phyloP scores from a whole-genome alignment of 257 asterid species.

The Sherardia arvensis region DNA sequence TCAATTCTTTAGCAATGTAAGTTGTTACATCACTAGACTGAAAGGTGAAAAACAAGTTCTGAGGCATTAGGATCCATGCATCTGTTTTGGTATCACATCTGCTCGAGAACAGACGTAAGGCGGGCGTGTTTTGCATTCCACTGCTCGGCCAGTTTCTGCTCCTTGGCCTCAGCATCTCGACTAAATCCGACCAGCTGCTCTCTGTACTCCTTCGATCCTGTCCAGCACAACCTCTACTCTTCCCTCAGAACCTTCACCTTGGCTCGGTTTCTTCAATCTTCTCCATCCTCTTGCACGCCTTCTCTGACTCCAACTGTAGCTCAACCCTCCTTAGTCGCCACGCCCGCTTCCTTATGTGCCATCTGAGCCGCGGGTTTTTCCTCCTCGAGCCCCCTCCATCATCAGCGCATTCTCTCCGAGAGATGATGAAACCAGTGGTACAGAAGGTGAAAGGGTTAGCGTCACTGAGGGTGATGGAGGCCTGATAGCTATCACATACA shows the following conservation, averaged over 20 bases:
- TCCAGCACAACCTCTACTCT: slow-evolving; percentile 57
- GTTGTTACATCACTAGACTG: background rate
- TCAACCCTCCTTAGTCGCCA: slow-evolving; percentile 84
- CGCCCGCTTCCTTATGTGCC: slow-evolving; percentile 63
- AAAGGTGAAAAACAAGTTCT: too few relatives aligned
- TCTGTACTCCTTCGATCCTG: slow-evolving; percentile 67
- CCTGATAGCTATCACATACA: slow-evolving; percentile 14
- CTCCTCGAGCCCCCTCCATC: slow-evolving; percentile 55
- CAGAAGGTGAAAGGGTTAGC: slow-evolving; percentile 50
- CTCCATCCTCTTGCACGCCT: slow-evolving; percentile 64
- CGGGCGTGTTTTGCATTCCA: slow-evolving; percentile 77
- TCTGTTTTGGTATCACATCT: slow-evolving; percentile 45
- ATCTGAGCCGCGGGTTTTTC: slow-evolving; percentile 77
- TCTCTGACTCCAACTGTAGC: slow-evolving; percentile 78
- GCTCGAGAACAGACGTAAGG: slow-evolving; percentile 62
- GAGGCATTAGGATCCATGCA: slow-evolving; percentile 33
- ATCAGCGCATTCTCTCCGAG: slow-evolving; percentile 30
- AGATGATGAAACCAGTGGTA: slow-evolving; percentile 26
- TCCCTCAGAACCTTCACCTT: slow-evolving; percentile 65
- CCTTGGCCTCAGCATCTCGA: slow-evolving; percentile 81
- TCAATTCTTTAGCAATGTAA: background rate
- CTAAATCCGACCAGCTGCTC: slow-evolving; percentile 75
- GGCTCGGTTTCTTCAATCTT: slow-evolving; percentile 73
- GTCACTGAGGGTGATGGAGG: slow-evolving; percentile 63
- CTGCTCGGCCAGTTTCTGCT: slow-evolving; percentile 83